These are phyloP conservation scores for Senna siamea DNA, from an alignment of 306 rosid genomes.

Conservation along the genomic window DNA sequence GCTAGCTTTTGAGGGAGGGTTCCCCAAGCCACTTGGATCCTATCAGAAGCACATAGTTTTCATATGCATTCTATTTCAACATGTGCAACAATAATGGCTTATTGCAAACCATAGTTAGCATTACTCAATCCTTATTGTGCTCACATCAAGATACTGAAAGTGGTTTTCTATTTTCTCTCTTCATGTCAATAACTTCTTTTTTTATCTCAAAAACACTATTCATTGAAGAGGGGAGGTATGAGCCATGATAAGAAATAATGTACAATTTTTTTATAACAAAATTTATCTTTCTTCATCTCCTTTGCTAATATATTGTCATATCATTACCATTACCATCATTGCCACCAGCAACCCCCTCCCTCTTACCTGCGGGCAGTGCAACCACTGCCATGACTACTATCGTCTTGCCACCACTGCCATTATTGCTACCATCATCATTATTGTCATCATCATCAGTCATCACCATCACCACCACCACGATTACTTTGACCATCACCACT, in stretches of 20 bases:
- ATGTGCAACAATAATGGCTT: constrained; percentile 9
- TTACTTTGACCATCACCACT: background rate
- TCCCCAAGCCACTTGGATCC: too few relatives aligned
- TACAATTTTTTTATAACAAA: too few relatives aligned
- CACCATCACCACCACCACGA: background rate
- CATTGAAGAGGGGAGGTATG: background rate
- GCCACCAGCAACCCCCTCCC: background rate
- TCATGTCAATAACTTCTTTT: too few relatives aligned
- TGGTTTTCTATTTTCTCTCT: background rate
- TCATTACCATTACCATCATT: background rate
- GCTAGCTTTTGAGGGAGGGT: too few relatives aligned
- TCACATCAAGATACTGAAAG: constrained; percentile 20
- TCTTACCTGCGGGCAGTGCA: too few relatives aligned
- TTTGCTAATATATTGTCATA: background rate
- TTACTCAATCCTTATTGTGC: constrained; percentile 21
- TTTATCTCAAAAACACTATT: background rate
- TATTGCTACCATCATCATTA: background rate
- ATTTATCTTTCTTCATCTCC: background rate
- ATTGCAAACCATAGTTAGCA: constrained; percentile 14
- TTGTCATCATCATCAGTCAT: too few relatives aligned
- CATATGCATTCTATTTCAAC: constrained; percentile 21
- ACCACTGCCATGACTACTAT: background rate
- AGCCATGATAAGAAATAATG: background rate
- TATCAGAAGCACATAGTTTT: constrained; percentile 20
- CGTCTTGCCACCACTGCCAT: background rate